These are phyloP conservation scores for Ogataea haglerorum DNA, from an alignment of 805 yeast genomes.

Conservation along the genomic window DNA sequence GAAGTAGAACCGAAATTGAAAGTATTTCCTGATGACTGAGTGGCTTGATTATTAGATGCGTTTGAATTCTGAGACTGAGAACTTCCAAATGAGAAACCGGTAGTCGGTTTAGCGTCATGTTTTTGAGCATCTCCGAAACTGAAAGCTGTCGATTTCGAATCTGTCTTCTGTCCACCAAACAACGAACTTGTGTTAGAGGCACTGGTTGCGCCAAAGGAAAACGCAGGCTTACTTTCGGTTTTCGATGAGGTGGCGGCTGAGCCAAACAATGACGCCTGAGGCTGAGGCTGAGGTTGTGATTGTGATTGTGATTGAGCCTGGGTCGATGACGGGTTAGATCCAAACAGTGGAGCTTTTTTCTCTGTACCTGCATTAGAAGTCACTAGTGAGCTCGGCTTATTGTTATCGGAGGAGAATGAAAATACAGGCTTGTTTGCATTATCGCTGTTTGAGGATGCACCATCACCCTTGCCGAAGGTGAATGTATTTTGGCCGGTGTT, in stretches of 20 bases:
- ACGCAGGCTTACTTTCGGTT: constrained; percentile 7
- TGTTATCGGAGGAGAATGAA: constrained; percentile 12
- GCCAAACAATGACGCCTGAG: constrained; percentile 21
- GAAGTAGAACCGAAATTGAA: constrained; percentile 1
- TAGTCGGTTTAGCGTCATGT: constrained; percentile 10
- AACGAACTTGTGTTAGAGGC: not conserved
- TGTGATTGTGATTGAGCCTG: not conserved
- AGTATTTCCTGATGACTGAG: not conserved
- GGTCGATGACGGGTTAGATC: not conserved
- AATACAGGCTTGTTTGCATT: constrained; percentile 12
- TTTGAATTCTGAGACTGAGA: constrained; percentile 9
- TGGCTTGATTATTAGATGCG: constrained; percentile 7
- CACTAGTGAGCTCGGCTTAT: constrained; percentile 1
- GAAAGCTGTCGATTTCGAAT: not conserved
- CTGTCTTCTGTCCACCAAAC: constrained; percentile 18
- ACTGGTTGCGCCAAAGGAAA: constrained; percentile 10
- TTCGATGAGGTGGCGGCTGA: constrained; percentile 8
- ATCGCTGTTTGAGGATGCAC: not conserved
- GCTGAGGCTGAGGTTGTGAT: too few species aligned
- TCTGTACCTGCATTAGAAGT: not conserved
- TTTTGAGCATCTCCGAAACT: not conserved
- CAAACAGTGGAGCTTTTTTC: constrained; percentile 3
- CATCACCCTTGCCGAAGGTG: constrained; percentile 10
- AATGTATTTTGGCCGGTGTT: constrained; percentile 3
- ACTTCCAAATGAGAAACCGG: constrained; percentile 13